These are phyloP conservation scores for Sclerotinia trifoliorum DNA, from an alignment of 2,329 filamentous ascomycete species.

Conservation along the genomic window DNA sequence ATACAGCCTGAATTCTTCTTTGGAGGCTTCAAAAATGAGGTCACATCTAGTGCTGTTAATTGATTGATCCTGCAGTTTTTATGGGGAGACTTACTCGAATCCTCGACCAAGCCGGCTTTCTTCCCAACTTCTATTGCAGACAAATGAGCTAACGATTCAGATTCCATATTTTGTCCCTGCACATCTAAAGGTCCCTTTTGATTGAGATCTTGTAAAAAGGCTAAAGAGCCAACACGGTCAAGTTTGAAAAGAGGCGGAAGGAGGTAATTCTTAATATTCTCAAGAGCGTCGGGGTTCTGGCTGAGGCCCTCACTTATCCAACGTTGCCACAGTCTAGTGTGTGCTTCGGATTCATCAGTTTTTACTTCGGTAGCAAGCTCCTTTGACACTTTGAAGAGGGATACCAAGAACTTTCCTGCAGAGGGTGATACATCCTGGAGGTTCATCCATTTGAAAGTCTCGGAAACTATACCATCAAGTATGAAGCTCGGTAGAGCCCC, in stretches of 20 bases:
- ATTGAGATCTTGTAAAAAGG: conserved; percentile 60
- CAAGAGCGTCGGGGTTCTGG: conserved; percentile 53
- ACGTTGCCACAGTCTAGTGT: conserved; percentile 48
- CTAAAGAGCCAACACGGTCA: conserved; percentile 53
- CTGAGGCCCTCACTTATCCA: conserved; percentile 55
- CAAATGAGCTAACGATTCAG: conserved; percentile 59
- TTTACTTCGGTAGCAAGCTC: conserved; percentile 31
- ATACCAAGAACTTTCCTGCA: conserved; percentile 60
- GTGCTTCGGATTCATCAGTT: conserved; percentile 41
- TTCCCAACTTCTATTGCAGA: conserved; percentile 70
- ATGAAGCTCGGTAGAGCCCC: background rate
- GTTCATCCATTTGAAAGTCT: conserved; percentile 55
- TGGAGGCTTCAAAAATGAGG: conserved; percentile 42
- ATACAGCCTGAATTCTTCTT: conserved; percentile 40
- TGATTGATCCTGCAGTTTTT: background rate
- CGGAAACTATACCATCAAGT: conserved; percentile 51
- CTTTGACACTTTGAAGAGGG: conserved; percentile 51
- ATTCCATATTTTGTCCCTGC: conserved; percentile 48
- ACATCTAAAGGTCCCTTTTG: conserved; percentile 49
- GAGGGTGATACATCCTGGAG: conserved; percentile 58
- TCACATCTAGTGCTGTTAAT: conserved; percentile 27
- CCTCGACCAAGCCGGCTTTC: conserved; percentile 66
- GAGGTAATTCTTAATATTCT: conserved; percentile 63
- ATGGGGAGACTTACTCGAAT: conserved; percentile 52
- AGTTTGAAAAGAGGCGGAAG: conserved; percentile 62